Evolutionary conservation across 331 rosid species (phyloP), one percentile per base, ranked within the genome.

Genomic region (Telfairia occidentalis): DNA sequence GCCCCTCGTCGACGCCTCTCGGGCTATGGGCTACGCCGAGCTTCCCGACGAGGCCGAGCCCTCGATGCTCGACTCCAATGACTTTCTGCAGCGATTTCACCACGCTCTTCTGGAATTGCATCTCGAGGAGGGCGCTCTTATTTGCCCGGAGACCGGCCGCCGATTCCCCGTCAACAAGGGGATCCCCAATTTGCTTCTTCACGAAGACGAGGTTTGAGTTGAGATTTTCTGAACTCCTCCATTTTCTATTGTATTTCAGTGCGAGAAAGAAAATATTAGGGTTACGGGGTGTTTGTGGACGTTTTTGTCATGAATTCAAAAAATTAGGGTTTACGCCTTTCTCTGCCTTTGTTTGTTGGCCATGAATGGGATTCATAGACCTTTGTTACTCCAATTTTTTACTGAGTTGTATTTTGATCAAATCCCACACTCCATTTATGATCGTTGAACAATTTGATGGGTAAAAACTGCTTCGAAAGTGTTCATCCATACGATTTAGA

Each of bases 101-200:
- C 97, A 89, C 61, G 98, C 92, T 3, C 92, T 93, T 72, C 74
- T 93, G 53, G 90, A 91, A 83, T 87, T 93, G 73, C 97, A 89
- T 81, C 96, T 89, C 2, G 96, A 93, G 79, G 95, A 91, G 70
- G 96, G 96, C 8, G 91, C 84, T 0, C 98, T 91, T 63, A 61
- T 89, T 67, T 93, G 98, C 69, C 97, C 96, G 0, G 92, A 91
- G 80, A 86, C 94, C 0, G 88, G 81, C 40, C 83, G 97, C 2
- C 78, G 84, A 18, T 93, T 91, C 77, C 95, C 92, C 0, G 88
- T 93, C 18, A 85, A 4, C 3, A 89, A 91, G 81, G 97, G 97
- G 1, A 89, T 86, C 52, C 96, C 98, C 13, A 93, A 89, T 71
- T 84, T 93, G 94, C 89, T 91, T 59, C 96, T 90, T 54, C 98